Evolutionary conservation across 306 rosid genomes (phyloP), one percentile per base, ranked within the genome.

Genomic region (Vachellia pachyceras): DNA sequence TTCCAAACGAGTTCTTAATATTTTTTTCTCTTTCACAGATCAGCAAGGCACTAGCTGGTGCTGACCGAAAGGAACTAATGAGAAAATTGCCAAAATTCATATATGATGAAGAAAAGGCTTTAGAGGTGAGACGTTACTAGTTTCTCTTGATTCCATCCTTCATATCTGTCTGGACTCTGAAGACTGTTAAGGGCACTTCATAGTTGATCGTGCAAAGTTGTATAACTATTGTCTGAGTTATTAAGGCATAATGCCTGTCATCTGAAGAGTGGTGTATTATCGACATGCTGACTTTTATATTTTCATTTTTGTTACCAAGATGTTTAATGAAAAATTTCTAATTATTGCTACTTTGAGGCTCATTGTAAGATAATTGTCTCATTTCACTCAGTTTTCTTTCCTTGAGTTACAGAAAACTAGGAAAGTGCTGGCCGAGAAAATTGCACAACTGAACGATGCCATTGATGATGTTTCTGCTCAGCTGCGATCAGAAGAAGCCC

Each of bases 61-160:
- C 98, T 79, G 98, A 95, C 86, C 79, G 89, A 72, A 93, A 93
- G 90, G 98, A 95, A 70, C 75, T 93, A 15, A 91, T 95, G 99
- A 92, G 91, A 88, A 95, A 93, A 88, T 86, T 95, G 76, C 99
- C 99, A 75, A 93, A 93, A 79, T 95, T 95, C 83, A 91, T 95
- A 69, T 95, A 95, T 76, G 98, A 93, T 72, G 99, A 95, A 85
- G 99, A 95, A 83, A 95, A 93, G 81, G 94, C 94, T 78, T 79
- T 92, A 84, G 99, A 95, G 98, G 99, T 95, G 85, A 87, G 79
- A 73, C 84, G 78, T 75, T 81, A 75, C 47, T 77, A 37, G 71
- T 75, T 39, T 39, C 78, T 66, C 68, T 77, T 82, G 55, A 72
- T 74, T 71, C 73, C 44, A 44, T 76, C 57, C 60, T 72, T 66